These are phyloP conservation scores for Aschersonia sp. DNA, from an alignment of 2,329 filamentous ascomycete species.

Conservation along the genomic window DNA sequence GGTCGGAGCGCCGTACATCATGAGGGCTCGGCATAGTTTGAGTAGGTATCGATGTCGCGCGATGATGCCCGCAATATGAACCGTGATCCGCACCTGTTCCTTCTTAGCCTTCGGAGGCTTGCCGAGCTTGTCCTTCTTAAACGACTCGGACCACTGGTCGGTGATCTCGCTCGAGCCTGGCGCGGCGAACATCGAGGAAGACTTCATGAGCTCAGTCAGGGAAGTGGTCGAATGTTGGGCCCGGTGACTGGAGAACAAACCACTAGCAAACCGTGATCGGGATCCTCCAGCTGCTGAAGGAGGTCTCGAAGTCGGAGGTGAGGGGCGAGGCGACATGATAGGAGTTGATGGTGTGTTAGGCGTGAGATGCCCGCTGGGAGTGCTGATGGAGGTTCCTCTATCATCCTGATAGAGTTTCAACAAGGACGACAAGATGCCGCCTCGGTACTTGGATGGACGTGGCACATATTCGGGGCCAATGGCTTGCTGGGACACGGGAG, in stretches of 20 bases:
- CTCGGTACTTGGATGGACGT: constrained; percentile 52
- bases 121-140: constrained; percentile 23
- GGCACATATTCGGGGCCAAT: constrained; percentile 44
- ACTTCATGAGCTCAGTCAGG: constrained; percentile 36
- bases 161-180: constrained; percentile 29
- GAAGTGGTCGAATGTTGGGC: constrained; percentile 27
- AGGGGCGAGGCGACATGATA: constrained; percentile 24
- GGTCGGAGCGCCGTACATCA: constrained; percentile 82
- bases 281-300: constrained; percentile 19
- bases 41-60: constrained; percentile 71
- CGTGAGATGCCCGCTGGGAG: constrained; percentile 25
- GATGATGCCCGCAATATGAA: constrained; percentile 53
- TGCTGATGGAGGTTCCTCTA: constrained; percentile 15
- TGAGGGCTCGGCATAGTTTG: constrained; percentile 71
- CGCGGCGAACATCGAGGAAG: constrained; percentile 35
- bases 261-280: constrained; percentile 19
- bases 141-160: constrained; percentile 27
- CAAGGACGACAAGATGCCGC: constrained; percentile 58
- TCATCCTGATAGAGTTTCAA: constrained; percentile 53
- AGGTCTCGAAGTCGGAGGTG: constrained; percentile 25
- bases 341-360: constrained; percentile 23
- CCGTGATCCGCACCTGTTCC: constrained; percentile 30
- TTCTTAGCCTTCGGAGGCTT: constrained; percentile 21
- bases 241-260: constrained; percentile 26
- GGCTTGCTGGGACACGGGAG: constrained; percentile 29